Evolutionary conservation across 148 eudicot species (phyloP), one percentile per base, ranked within the genome.

Genomic region (Rhododendron ovatum): DNA sequence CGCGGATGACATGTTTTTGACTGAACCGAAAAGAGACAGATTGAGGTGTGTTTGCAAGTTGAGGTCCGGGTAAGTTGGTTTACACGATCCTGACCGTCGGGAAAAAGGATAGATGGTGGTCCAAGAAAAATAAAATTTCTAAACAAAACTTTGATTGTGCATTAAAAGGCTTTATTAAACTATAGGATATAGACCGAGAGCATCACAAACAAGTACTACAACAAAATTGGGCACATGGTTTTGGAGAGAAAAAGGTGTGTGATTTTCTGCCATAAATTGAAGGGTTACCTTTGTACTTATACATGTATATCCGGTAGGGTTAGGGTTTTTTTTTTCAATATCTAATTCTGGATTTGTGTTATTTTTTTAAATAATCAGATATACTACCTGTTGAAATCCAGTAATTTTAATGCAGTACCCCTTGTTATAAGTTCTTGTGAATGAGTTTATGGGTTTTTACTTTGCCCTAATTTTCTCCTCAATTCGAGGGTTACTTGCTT

Each of bases 201-300:
- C 26, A 55, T 37, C 22, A 35, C 45, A 37, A 75, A 5, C 22
- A 13, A 35, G 35, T 6, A 41, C 6, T 39, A 5, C 35, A 11
- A 84, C 22, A 33, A 75, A 75, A 50, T 83, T 75, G 75, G 57
- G 71, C 67, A 48, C 59, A 83, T 84, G 61, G 85, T 71, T 74
- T 28, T 73, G 51, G 18, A 43, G 30, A 1, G 7, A 83, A 28
- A 18, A 84, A 30, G 48, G 79, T 5, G 85, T 71, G 59, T 84
- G 37, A 39, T 37, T 17, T 69, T 59, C 48, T 18, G 18, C 77
- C 43, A 24, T 22, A 67, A 65, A 67, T 69, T 43, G 41, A 67
- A 69, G 79, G 79, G 74, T 69, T 14, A 37, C 43, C 61, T 18
- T 43, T 26, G 33, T 28, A 26, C 50, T 28, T 48, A 20, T 3